phyloP scores from a whole-genome alignment of 2,329 filamentous ascomycete genomes.

The Fusarium sp. region DNA sequence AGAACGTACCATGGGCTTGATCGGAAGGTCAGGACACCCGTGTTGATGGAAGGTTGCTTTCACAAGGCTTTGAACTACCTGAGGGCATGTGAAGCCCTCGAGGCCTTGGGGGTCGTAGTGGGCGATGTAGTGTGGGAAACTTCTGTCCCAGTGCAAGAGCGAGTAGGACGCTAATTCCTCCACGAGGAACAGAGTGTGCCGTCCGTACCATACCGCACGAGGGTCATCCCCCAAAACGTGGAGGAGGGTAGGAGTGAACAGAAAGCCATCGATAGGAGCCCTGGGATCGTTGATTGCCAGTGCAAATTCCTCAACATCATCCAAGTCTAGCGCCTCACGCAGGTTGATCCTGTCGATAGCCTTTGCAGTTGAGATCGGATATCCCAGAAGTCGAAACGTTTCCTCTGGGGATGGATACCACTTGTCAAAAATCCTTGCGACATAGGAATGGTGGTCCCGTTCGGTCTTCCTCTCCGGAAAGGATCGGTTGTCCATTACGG shows the following conservation, averaged over 20 bases:
- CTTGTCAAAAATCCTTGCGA: too few species aligned
- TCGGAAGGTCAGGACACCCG: background rate
- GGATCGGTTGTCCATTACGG: background rate
- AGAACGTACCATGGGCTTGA: background rate
- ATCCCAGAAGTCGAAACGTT: too few species aligned
- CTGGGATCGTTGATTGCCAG: background rate
- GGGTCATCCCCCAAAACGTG: background rate
- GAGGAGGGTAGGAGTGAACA: background rate
- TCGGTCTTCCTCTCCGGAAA: background rate
- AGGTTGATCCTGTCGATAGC: too few species aligned
- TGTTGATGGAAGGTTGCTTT: background rate
- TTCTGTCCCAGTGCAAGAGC: background rate
- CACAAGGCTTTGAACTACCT: background rate
- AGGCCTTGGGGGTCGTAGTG: background rate
- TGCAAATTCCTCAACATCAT: background rate
- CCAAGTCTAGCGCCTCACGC: background rate
- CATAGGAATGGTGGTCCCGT: too few species aligned
- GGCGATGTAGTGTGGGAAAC: fast-evolving
- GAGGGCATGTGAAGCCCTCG: background rate
- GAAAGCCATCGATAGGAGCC: background rate
- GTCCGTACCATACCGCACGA: background rate
- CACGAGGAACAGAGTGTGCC: background rate
- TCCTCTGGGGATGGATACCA: too few species aligned
- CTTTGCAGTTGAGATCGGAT: too few species aligned
- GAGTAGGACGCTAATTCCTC: background rate